Percentiles rank a stretch among this genome's conserved stretches.
phyloP scores from a whole-genome alignment of 306 rosid species.

The Cicer arietinum region DNA sequence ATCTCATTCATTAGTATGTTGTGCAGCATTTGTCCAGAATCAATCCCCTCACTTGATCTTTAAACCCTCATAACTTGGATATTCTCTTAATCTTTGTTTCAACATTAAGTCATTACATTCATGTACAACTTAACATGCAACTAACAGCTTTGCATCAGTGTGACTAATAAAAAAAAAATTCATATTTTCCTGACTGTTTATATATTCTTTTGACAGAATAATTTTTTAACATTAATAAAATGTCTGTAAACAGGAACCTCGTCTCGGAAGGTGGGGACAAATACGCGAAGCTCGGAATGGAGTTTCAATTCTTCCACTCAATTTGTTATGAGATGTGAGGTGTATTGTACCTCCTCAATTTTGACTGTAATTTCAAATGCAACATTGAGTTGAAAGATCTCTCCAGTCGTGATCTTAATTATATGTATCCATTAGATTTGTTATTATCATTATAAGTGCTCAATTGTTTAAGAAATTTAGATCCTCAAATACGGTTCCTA shows the following conservation, averaged over 20 bases:
- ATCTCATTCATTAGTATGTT: not conserved
- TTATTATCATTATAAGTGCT: not conserved
- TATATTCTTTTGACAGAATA: not conserved
- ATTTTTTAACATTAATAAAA: not conserved
- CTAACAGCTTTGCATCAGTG: not conserved
- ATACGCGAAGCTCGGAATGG: conserved; percentile 69
- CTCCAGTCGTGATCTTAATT: conserved; percentile 20
- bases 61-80: not conserved
- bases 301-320: conserved; percentile 70
- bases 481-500: conserved; percentile 6
- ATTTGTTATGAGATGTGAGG: conserved; percentile 56
- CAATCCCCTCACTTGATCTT: not conserved
- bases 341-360: conserved; percentile 55
- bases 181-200: not conserved
- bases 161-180: not conserved
- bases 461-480: not conserved
- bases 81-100: not conserved
- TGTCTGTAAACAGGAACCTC: conserved; percentile 74
- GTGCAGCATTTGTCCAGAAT: not conserved
- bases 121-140: not conserved
- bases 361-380: conserved; percentile 52
- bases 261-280: conserved; percentile 89
- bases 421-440: conserved; percentile 36
- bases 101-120: not conserved
- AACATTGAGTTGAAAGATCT: conserved; percentile 44